A percentile compares a stretch with the other conserved stretches of the same genome.
Evolutionary conservation across 2,329 filamentous ascomycete species (phyloP).

Genomic region (Aureobasidium sp.): DNA sequence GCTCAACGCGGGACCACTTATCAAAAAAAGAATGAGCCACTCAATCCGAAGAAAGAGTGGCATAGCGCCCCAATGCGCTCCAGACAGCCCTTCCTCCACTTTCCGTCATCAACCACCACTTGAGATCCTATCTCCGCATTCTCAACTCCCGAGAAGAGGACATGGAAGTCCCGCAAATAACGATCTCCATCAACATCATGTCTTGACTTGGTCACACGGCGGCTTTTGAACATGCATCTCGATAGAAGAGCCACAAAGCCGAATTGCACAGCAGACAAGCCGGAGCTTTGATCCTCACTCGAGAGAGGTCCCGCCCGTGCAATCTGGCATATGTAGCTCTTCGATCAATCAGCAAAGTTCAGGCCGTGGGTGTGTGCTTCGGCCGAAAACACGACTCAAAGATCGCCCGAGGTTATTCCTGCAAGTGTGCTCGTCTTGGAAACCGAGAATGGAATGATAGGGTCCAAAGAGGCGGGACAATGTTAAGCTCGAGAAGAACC

Average conservation of each 20-base stretch:
- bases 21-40: slow-evolving; percentile 33
- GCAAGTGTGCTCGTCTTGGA: background rate
- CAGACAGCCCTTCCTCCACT: slow-evolving; percentile 23
- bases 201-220: slow-evolving; percentile 3
- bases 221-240: slow-evolving; percentile 15
- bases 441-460: background rate
- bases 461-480: background rate
- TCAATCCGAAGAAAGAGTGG: slow-evolving; percentile 21
- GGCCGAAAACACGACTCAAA: background rate
- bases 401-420: background rate
- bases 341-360: slow-evolving; percentile 20
- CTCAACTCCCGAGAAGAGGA: slow-evolving; percentile 14
- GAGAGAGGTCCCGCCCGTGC: slow-evolving; percentile 68
- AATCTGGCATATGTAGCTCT: slow-evolving; percentile 25
- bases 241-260: slow-evolving; percentile 21
- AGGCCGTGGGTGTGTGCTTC: slow-evolving; percentile 10
- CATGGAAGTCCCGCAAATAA: slow-evolving; percentile 1
- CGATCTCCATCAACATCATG: slow-evolving; percentile 17
- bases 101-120: slow-evolving; percentile 16
- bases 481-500: slow-evolving; percentile 22
- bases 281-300: slow-evolving; percentile 92
- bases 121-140: background rate
- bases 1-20: slow-evolving; percentile 30
- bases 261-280: slow-evolving; percentile 61
- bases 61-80: slow-evolving; percentile 18